Percentiles rank a stretch among this genome's conserved stretches.
Evolutionary conservation across 345 rosid species (phyloP).

Genomic region (Populus simonii): DNA sequence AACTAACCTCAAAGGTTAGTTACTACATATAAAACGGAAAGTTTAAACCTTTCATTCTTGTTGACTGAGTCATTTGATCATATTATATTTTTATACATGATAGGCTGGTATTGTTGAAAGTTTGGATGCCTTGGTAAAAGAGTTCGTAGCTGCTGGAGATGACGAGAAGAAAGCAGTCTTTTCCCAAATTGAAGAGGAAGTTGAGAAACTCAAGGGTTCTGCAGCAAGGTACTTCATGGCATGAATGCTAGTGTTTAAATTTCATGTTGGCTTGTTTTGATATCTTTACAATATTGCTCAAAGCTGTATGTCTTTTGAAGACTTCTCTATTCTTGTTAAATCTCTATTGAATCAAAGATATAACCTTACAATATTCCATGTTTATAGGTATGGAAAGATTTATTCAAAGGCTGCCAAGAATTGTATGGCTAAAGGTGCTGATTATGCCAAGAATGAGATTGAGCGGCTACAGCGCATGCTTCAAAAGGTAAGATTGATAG

Average conservation of each 20-base stretch:
- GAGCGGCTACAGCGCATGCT: conserved; percentile 82
- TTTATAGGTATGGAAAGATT: conserved; percentile 65
- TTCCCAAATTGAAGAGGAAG: conserved; percentile 72
- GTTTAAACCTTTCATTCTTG: background rate
- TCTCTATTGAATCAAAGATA: background rate
- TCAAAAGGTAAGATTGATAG: conserved; percentile 50
- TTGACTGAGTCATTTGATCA: background rate
- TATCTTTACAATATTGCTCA: background rate
- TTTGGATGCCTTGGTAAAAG: conserved; percentile 76
- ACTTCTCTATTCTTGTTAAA: background rate
- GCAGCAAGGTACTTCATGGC: conserved; percentile 44
- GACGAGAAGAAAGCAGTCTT: conserved; percentile 72
- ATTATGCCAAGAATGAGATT: conserved; percentile 68
- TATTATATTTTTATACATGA: background rate
- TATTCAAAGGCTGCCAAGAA: conserved; percentile 76
- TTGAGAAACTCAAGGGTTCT: conserved; percentile 65
- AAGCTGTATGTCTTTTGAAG: background rate
- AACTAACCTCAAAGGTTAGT: conserved; percentile 70
- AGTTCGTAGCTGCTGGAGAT: conserved; percentile 63
- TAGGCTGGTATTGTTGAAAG: conserved; percentile 89
- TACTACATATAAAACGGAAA: background rate
- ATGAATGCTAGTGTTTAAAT: background rate
- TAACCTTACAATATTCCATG: background rate
- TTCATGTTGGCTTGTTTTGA: background rate
- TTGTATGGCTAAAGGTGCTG: conserved; percentile 74